These are phyloP conservation scores for Syncephalastrum contaminatum DNA, from an alignment of 371 early-diverging fungal species.

Conservation along the genomic window DNA sequence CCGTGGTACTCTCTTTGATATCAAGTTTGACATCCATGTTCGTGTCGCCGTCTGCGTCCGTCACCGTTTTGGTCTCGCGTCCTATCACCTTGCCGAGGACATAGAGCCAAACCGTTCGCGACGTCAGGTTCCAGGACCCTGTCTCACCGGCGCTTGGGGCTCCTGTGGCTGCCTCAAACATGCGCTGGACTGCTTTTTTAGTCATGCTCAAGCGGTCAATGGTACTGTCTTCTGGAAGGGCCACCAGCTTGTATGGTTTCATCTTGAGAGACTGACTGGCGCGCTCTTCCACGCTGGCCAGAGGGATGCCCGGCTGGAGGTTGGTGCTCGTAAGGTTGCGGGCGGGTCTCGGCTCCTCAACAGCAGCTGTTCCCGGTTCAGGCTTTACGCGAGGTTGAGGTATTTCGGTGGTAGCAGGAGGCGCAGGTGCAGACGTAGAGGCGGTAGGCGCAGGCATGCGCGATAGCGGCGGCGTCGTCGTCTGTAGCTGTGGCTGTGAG, in stretches of 20 bases:
- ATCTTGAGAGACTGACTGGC: conserved; percentile 42
- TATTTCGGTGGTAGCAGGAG: background rate
- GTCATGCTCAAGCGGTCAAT: conserved; percentile 3
- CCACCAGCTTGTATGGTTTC: conserved; percentile 36
- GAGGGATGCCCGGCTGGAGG: conserved; percentile 11
- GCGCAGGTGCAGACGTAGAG: conserved; percentile 18
- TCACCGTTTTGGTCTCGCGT: background rate
- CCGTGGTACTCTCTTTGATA: background rate
- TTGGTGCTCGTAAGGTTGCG: background rate
- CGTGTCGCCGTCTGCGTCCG: conserved; percentile 5
- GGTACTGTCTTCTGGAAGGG: too few species aligned
- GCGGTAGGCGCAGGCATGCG: conserved; percentile 13
- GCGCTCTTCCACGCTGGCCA: conserved; percentile 47
- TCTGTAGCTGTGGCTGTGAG: too few species aligned
- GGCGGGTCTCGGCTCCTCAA: conserved; percentile 10
- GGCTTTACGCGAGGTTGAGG: background rate
- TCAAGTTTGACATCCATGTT: conserved; percentile 8
- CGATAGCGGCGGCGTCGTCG: background rate
- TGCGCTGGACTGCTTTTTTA: conserved; percentile 40
- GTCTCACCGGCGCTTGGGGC: conserved; percentile 7
- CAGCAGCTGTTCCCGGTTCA: background rate
- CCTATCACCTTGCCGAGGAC: background rate
- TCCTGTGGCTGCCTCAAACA: conserved; percentile 26
- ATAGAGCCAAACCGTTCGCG: conserved; percentile 29
- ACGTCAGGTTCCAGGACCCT: conserved; percentile 8